Percentiles rank a stretch among this genome's conserved stretches.
phyloP scores from a whole-genome alignment of 2,329 filamentous ascomycete species.

The Erysiphe neolycopersici region DNA sequence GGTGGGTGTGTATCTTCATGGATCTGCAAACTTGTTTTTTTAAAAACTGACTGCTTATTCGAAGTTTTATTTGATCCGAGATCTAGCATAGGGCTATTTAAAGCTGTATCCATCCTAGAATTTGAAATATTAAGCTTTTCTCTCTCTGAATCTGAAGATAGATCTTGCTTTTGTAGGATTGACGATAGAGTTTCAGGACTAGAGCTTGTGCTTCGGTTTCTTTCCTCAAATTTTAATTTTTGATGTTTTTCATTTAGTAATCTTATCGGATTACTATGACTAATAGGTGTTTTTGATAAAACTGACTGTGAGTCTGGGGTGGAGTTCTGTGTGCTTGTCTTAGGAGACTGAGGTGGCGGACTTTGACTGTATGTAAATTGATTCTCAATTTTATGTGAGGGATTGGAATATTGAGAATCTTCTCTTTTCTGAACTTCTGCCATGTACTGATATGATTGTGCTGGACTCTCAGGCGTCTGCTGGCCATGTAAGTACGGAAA shows the following conservation, averaged over 20 bases:
- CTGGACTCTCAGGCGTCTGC: constrained; percentile 13
- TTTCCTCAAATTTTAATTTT: constrained; percentile 27
- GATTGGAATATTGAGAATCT: no score
- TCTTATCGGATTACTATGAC: constrained; percentile 23
- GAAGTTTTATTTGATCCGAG: constrained; percentile 2
- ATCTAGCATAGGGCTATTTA: no score
- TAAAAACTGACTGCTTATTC: constrained; percentile 6
- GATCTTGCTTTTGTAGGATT: constrained; percentile 6
- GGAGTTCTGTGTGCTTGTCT: constrained; percentile 8
- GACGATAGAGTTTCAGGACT: constrained; percentile 47
- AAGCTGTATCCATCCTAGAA: no score
- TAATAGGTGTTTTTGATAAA: constrained; percentile 18
- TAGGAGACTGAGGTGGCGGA: no score
- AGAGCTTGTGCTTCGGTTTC: constrained; percentile 45
- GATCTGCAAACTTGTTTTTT: constrained; percentile 5
- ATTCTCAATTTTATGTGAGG: no score
- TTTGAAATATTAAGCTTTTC: no score
- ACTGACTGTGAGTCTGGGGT: constrained; percentile 16
- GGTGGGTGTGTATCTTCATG: no score
- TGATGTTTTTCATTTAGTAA: constrained; percentile 16
- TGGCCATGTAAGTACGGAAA: constrained; percentile 12
- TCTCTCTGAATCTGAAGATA: no score
- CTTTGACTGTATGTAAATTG: no score
- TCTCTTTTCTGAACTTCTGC: no score
- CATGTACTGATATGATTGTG: constrained; percentile 4